These are phyloP conservation scores for Aurifilum marmelostoma DNA, from an alignment of 2,329 filamentous ascomycete species.

Conservation along the genomic window DNA sequence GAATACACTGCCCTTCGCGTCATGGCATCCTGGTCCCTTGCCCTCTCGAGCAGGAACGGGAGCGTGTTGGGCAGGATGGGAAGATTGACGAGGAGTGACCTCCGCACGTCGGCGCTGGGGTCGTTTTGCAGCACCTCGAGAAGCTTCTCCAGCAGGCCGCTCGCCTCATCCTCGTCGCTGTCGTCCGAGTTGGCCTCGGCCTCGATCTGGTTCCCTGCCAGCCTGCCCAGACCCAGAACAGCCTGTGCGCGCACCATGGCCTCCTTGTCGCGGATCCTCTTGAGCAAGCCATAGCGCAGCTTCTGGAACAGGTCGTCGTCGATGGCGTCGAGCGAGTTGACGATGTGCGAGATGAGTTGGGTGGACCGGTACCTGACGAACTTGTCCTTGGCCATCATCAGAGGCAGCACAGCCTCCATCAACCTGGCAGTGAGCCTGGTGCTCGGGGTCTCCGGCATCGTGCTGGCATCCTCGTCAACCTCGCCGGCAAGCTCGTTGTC, in stretches of 20 bases:
- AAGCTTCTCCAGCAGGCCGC: conserved; percentile 78
- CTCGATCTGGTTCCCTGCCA: conserved; percentile 78
- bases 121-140: conserved; percentile 91
- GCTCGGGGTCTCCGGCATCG: conserved; percentile 80
- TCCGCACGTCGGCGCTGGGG: conserved; percentile 88
- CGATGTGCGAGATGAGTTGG: conserved; percentile 85
- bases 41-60: conserved; percentile 85
- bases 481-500: conserved; percentile 70
- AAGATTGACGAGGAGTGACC: conserved; percentile 87
- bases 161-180: conserved; percentile 67
- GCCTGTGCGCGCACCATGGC: conserved; percentile 90
- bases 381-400: conserved; percentile 90
- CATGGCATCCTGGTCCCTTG: conserved; percentile 82
- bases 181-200: conserved; percentile 71
- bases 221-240: conserved; percentile 82
- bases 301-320: conserved; percentile 90
- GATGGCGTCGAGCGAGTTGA: conserved; percentile 89
- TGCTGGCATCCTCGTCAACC: conserved; percentile 69
- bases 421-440: conserved; percentile 76
- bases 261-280: conserved; percentile 91
- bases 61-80: conserved; percentile 81
- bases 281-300: conserved; percentile 77
- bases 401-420: conserved; percentile 71
- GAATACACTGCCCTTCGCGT: conserved; percentile 88
- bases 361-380: conserved; percentile 87